Percentiles rank a stretch among this genome's conserved stretches.
phyloP scores from a whole-genome alignment of 768 basidiomycete species.

The Macrolepiota albuminosa region DNA sequence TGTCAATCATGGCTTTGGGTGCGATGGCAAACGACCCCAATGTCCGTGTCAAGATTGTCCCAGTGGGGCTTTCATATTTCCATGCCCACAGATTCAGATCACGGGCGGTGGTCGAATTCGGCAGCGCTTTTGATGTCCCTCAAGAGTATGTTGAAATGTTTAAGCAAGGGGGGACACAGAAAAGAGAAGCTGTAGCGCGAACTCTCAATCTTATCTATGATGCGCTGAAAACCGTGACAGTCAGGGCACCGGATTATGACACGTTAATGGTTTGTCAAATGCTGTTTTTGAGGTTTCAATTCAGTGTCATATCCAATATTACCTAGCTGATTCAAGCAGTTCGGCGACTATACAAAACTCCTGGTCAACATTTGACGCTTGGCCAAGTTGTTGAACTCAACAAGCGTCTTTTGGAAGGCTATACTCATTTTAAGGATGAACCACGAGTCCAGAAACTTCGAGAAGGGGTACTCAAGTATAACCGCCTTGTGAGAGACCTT shows the following conservation, averaged over 20 bases:
- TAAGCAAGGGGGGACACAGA: constrained; percentile 80
- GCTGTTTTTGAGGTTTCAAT: neutral
- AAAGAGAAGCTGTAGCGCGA: constrained; percentile 86
- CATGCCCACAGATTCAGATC: constrained; percentile 88
- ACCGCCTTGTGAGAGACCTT: constrained; percentile 80
- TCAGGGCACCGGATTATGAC: constrained; percentile 95
- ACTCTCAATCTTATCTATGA: constrained; percentile 91
- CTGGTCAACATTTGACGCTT: constrained; percentile 88
- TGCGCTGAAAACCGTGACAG: constrained; percentile 90
- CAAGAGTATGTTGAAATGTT: constrained; percentile 84
- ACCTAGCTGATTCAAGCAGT: constrained; percentile 90
- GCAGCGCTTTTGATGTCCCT: constrained; percentile 89
- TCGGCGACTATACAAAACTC: constrained; percentile 88
- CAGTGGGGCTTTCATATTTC: constrained; percentile 74
- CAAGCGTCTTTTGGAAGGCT: constrained; percentile 89
- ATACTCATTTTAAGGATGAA: constrained; percentile 88
- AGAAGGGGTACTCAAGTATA: constrained; percentile 81
- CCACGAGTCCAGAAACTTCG: constrained; percentile 81
- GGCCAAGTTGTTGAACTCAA: constrained; percentile 96
- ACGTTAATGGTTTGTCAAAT: constrained; percentile 79
- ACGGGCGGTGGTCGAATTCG: constrained; percentile 96
- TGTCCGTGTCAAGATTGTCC: constrained; percentile 87
- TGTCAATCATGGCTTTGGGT: constrained; percentile 96
- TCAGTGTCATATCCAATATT: constrained; percentile 1
- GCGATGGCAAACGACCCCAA: constrained; percentile 91